These are phyloP conservation scores for Glonium stellatum DNA, from an alignment of 495 filamentous ascomycete genomes.

Conservation along the genomic window DNA sequence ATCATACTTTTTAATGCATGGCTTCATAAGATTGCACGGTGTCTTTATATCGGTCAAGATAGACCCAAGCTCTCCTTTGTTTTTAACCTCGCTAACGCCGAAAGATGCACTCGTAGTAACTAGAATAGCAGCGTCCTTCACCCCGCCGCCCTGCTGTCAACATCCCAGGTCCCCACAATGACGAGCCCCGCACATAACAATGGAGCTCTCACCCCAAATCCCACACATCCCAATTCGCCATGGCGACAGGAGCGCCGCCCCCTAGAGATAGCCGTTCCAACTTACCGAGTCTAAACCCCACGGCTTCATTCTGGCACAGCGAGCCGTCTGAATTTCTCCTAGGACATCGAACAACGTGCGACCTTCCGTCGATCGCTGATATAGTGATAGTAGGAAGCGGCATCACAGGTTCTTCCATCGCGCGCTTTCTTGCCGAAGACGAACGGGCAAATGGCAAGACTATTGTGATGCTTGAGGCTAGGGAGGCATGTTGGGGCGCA, in stretches of 20 bases:
- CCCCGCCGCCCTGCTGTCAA: background rate
- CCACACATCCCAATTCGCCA: background rate
- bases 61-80: no score
- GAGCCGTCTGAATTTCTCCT: conserved; percentile 50
- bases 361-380: conserved; percentile 52
- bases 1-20: no score
- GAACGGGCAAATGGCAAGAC: conserved; percentile 34
- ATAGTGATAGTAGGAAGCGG: conserved; percentile 69
- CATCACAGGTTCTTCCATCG: conserved; percentile 62
- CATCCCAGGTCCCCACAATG: background rate
- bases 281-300: conserved; percentile 32
- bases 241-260: background rate
- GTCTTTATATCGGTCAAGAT: no score
- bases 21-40: no score
- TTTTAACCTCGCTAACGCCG: no score
- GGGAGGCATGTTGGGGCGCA: conserved; percentile 72
- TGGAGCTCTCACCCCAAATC: background rate
- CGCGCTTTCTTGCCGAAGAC: conserved; percentile 51
- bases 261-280: conserved; percentile 14
- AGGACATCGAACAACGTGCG: conserved; percentile 52
- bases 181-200: background rate
- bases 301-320: conserved; percentile 67
- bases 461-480: conserved; percentile 70
- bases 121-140: no score
- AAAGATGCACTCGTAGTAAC: no score